Percentiles rank a stretch among this genome's conserved stretches.
phyloP scores from a whole-genome alignment of 2,329 filamentous ascomycete species.

The Paramyrothecium sp. region DNA sequence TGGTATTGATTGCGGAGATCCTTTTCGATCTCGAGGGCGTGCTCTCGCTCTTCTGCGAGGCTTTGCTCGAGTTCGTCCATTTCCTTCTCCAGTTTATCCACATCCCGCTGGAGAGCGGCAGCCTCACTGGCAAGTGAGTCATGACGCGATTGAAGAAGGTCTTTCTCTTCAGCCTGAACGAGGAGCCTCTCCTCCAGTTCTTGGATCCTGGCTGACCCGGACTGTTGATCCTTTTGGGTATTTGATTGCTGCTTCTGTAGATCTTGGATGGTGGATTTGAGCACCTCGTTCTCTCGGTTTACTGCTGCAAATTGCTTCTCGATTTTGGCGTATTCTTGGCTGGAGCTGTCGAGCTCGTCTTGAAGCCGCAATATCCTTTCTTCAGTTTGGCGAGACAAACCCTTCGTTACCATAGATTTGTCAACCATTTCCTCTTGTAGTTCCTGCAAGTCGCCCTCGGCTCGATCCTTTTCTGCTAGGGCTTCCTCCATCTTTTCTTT shows the following conservation, averaged over 20 bases:
- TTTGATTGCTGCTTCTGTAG: conserved; percentile 30
- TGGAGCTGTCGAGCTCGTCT: conserved; percentile 57
- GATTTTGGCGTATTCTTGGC: conserved; percentile 47
- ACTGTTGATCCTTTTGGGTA: conserved; percentile 23
- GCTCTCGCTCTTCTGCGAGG: conserved; percentile 53
- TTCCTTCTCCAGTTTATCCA: conserved; percentile 48
- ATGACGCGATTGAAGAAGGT: conserved; percentile 66
- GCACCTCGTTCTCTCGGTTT: conserved; percentile 43
- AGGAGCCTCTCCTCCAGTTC: conserved; percentile 59
- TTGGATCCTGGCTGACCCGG: conserved; percentile 50
- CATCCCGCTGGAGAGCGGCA: conserved; percentile 62
- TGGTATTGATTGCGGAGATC: conserved; percentile 47
- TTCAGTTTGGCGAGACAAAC: conserved; percentile 71
- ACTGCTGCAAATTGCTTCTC: conserved; percentile 49
- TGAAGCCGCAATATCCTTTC: conserved; percentile 68
- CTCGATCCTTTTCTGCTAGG: conserved; percentile 51
- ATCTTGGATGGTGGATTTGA: conserved; percentile 43
- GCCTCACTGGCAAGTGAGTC: conserved; percentile 67
- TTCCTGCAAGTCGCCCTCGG: conserved; percentile 60
- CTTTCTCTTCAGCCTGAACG: conserved; percentile 62
- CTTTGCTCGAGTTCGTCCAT: conserved; percentile 46
- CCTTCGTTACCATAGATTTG: conserved; percentile 75
- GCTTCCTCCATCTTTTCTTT: conserved; percentile 55
- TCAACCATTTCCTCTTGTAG: conserved; percentile 76
- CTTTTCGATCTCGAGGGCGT: conserved; percentile 59